phyloP scores from a whole-genome alignment of 2,329 filamentous ascomycete genomes.

The Aquanectria penicillioides region DNA sequence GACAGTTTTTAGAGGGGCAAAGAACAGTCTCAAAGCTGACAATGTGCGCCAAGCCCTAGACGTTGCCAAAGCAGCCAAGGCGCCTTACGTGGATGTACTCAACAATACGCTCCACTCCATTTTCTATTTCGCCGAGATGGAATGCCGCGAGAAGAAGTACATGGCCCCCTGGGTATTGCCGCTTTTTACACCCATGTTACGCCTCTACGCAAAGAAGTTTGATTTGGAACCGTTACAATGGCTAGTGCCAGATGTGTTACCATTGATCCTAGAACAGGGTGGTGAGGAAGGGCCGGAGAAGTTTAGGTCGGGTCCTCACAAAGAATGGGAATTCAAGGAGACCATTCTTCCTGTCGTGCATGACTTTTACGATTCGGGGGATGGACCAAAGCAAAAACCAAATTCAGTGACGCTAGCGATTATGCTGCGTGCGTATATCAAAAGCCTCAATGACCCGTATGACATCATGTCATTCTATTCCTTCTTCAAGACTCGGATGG shows the following conservation, averaged over 20 bases:
- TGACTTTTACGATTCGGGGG: constrained; percentile 41
- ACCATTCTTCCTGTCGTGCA: constrained; percentile 48
- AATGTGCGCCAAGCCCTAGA: constrained; percentile 56
- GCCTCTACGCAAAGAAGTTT: constrained; percentile 60
- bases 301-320: constrained; percentile 30
- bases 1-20: constrained; percentile 77
- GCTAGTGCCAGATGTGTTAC: constrained; percentile 49
- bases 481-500: constrained; percentile 56
- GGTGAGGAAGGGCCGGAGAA: constrained; percentile 34
- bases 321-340: constrained; percentile 43
- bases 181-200: constrained; percentile 59
- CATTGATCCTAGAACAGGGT: constrained; percentile 42
- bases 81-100: constrained; percentile 47
- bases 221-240: constrained; percentile 55
- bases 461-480: constrained; percentile 57
- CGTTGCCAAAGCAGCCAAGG: constrained; percentile 60
- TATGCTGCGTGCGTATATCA: constrained; percentile 60
- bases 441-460: constrained; percentile 50
- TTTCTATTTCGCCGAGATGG: constrained; percentile 54
- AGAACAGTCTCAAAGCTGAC: constrained; percentile 62
- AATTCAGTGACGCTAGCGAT: constrained; percentile 52
- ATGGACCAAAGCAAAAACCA: constrained; percentile 46
- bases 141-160: constrained; percentile 45
- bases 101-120: constrained; percentile 60
- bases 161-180: constrained; percentile 47